Conservation (phyloP, 768 basidiomycete genomes). For the Leccinellum albellum region DNA sequence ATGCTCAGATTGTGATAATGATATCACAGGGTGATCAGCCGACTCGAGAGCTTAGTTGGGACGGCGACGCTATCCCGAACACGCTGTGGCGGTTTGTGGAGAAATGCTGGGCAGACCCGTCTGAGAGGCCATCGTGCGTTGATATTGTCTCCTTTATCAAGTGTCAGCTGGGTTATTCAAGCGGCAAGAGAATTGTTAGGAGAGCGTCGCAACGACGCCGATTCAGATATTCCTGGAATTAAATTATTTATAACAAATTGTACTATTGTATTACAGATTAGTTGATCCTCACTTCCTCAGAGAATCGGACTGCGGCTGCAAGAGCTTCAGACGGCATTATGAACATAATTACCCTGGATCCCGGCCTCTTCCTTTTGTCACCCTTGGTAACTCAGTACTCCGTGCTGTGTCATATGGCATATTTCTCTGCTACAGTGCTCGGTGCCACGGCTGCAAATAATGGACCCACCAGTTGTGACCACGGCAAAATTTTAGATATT, state of each 20-base stretch:
- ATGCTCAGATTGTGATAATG: constrained; percentile 24
- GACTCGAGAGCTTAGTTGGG: constrained; percentile 14
- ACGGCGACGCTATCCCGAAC: constrained; percentile 22
- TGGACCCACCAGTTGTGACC: no score
- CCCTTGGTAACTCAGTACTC: no score
- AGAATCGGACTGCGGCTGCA: no score
- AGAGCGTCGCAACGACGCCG: neutral
- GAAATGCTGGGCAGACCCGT: constrained; percentile 19
- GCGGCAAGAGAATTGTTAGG: neutral
- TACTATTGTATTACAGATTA: neutral
- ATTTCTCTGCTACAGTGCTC: no score
- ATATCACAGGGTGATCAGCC: constrained; percentile 9
- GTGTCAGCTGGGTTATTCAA: neutral
- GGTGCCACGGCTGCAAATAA: no score
- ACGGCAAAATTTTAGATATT: no score
- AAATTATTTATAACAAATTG: neutral
- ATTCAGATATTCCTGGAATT: neutral
- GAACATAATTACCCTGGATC: no score
- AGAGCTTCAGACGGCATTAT: no score
- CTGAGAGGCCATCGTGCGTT: constrained; percentile 15
- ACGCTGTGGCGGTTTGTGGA: constrained; percentile 21
- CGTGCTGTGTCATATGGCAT: no score
- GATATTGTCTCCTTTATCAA: constrained; percentile 15
- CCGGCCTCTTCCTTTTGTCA: no score
- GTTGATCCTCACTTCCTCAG: no score